Base-by-base conservation (phyloP, 805 yeast genomes). In the Starmerella bombicola region DNA sequence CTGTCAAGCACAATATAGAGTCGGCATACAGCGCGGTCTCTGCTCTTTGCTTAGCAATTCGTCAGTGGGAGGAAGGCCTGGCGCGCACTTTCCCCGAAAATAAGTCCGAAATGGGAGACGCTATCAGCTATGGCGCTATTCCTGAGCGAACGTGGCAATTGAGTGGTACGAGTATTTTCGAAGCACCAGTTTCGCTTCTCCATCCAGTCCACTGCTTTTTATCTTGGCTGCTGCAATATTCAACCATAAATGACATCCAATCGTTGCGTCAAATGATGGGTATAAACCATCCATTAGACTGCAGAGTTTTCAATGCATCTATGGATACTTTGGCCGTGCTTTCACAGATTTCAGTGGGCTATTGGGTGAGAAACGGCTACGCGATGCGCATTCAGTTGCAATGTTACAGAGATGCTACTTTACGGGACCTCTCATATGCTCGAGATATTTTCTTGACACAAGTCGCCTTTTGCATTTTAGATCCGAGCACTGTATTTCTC, bases 281-380 rank as follows among this genome's bases (percentile, higher is more conserved):
- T 35, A n/a, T n/a, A n/a, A n/a, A n/a, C n/a, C n/a, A n/a, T n/a
- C n/a, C n/a, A n/a, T n/a, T n/a, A n/a, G 48, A 48, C 45, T 54
- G 33, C 41, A 51, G 51, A 9, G 53, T 79, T 5, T 71, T 79
- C 48, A 95, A 84, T 48, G 77, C 80, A 47, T 80, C 95, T 0
- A 58, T 91, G 17, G 67, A 93, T 42, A 78, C 86, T 0, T 55
- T 84, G 22, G 95, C 82, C 0, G 59, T 82, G 7, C 60, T 83
- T 48, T 74, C 95, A 0, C 96, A 91, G 53, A 80, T 88, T 7
- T 78, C 82, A 45, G 76, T 80, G 0, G 95, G 95, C 0, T 71
- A 80, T 42, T 88, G 97, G 97, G 95, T 88, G 0, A 71, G 97
- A 53, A 88, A 88, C 59, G 98, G 98, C 0, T 70, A 74, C 43